Evolutionary conservation across 2,329 filamentous ascomycete genomes (phyloP).

Genomic region (Alternaria burnsii): DNA sequence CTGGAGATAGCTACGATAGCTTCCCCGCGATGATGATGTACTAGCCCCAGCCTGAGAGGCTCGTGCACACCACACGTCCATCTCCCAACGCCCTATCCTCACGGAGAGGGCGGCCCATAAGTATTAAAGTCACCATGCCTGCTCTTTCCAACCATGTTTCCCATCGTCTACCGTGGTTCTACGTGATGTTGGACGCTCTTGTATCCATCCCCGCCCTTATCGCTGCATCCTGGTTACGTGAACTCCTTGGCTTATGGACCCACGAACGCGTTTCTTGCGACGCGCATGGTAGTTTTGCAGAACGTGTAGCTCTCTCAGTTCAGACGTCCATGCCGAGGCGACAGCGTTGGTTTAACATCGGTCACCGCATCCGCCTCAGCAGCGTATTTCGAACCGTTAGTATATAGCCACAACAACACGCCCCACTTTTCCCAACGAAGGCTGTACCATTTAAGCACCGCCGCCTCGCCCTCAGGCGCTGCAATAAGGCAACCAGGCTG

Average conservation of each 20-base stretch:
- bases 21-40: conserved; percentile 18
- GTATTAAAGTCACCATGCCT: not conserved
- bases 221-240: not conserved
- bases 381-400: not conserved
- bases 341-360: not conserved
- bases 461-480: not conserved
- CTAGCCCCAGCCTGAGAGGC: conserved; percentile 10
- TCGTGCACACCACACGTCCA: not conserved
- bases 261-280: not conserved
- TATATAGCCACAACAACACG: not conserved
- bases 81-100: not conserved
- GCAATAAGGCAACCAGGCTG: not conserved
- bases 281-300: not conserved
- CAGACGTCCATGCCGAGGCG: not conserved
- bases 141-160: not conserved
- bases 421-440: not conserved
- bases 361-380: not conserved
- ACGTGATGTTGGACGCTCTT: not conserved
- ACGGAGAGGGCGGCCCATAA: not conserved
- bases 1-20: conserved; percentile 7
- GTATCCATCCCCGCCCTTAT: not conserved
- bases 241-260: not conserved
- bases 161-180: not conserved
- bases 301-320: not conserved
- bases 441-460: not conserved